Evolutionary conservation across 495 filamentous ascomycete species (phyloP), one percentile per base, ranked within the genome.

Genomic region (Staphylotrichum tortipilum): DNA sequence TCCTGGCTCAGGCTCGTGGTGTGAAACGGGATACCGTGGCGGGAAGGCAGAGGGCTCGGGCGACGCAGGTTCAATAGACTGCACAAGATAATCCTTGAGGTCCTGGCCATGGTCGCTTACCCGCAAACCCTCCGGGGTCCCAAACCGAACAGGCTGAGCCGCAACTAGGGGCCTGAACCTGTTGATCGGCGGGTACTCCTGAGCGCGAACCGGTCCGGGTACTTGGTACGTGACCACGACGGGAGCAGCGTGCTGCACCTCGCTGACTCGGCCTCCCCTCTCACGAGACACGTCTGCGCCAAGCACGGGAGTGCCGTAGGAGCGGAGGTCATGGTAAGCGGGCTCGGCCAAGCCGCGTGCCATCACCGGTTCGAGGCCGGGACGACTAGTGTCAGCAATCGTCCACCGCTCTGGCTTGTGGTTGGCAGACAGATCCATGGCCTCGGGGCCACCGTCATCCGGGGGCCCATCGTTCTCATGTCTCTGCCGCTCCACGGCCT

Each of bases 41-140:
- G 52, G 48, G 14, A 54, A 54, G 6, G 19, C 48, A n/a, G 53
- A 26, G 22, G 15, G 18, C 43, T 57, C 52, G 15, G 60, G 66
- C 49, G 65, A 65, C 8, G 51, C 44, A 26, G 68, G 56, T 49
- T 74, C 70, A 47, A 74, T 68, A 14, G 70, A 74, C 41, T 53
- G 61, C 10, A 74, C 57, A 37, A 66, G 60, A 48, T 67, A 57
- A 31, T 74, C 70, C 49, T 68, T 65, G 1, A 65, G 57, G 43
- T 59, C 61, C 40, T 64, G 54, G 10, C 45, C 51, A n/a, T 44
- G 43, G 23, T 56, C 43, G 14, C 51, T 44, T 41, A 57, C 51
- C 29, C 53, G 46, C 35, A 54, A 54, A 21, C 47, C 38, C 15
- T 47, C 42, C 7, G 43, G 15, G 14, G 18, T 38, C 5, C 45